phyloP scores from a whole-genome alignment of 1,139 yeast species.

The Pichia sp. region DNA sequence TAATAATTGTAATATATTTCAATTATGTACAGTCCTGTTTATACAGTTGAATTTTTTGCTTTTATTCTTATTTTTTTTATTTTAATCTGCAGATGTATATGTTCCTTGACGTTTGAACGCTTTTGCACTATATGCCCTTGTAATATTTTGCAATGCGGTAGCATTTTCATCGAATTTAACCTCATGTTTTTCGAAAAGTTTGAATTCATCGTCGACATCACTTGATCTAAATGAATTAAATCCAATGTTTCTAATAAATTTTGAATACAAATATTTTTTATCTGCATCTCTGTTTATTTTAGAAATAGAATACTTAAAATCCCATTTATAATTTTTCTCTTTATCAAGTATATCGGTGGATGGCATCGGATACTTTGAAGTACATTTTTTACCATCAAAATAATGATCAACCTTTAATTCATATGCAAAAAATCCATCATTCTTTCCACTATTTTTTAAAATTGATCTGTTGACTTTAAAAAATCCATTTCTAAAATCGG shows the following conservation, averaged over 20 bases:
- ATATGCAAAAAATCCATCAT: slow-evolving; percentile 20
- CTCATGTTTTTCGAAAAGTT: slow-evolving; percentile 19
- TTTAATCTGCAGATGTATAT: neutral
- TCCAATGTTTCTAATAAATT: slow-evolving; percentile 25
- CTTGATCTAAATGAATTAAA: slow-evolving; percentile 10
- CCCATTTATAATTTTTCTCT: slow-evolving; percentile 21
- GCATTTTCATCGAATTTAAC: slow-evolving; percentile 27
- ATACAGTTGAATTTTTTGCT: too few species aligned
- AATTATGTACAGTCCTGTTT: too few species aligned
- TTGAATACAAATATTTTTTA: slow-evolving; percentile 10
- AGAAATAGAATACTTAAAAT: slow-evolving; percentile 21
- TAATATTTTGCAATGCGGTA: slow-evolving; percentile 27
- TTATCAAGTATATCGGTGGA: slow-evolving; percentile 20
- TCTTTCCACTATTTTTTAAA: slow-evolving; percentile 11
- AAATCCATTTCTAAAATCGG: slow-evolving; percentile 12
- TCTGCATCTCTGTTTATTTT: slow-evolving; percentile 15
- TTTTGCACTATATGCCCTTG: slow-evolving; percentile 37
- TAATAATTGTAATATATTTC: too few species aligned
- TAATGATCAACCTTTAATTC: slow-evolving; percentile 23
- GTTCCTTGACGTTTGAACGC: slow-evolving; percentile 23
- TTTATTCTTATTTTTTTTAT: neutral
- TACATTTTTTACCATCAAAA: slow-evolving; percentile 20
- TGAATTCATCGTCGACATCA: slow-evolving; percentile 19
- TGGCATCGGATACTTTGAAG: slow-evolving; percentile 24
- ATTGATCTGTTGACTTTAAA: slow-evolving; percentile 14